A percentile compares a stretch with the other conserved stretches of the same genome.
phyloP scores from a whole-genome alignment of 441 rosid species.

The Corymbia citriodora region DNA sequence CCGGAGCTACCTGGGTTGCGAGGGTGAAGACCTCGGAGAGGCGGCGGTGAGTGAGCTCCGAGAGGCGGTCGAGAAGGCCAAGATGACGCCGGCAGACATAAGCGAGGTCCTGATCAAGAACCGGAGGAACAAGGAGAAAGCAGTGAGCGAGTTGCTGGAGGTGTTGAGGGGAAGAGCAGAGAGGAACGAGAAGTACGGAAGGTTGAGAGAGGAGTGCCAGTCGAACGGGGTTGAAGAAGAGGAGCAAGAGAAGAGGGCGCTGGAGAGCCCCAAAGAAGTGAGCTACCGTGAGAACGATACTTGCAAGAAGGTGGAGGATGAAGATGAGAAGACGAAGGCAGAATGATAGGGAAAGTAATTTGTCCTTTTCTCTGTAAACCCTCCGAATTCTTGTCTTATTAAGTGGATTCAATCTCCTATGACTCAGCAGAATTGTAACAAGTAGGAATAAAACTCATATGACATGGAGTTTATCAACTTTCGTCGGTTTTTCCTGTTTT shows the following conservation, averaged over 20 bases:
- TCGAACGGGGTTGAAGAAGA: not conserved
- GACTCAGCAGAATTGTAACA: not conserved
- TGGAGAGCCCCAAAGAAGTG: not conserved
- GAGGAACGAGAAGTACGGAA: not conserved
- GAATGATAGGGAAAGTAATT: not conserved
- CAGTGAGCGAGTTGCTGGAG: not conserved
- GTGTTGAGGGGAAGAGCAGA: not conserved
- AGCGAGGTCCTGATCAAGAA: not conserved
- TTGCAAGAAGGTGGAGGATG: not conserved
- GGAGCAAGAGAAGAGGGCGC: not conserved
- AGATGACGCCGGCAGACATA: not conserved
- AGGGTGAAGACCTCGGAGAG: not conserved
- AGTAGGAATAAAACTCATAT: not conserved
- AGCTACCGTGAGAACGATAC: accelerated
- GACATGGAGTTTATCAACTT: not conserved
- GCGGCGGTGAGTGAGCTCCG: not conserved
- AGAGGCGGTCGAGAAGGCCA: not conserved
- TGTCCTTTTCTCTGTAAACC: not conserved
- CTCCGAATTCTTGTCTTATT: not conserved
- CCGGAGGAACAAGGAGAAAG: not conserved
- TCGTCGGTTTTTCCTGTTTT: not conserved
- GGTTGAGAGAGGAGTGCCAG: not conserved
- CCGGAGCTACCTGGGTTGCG: not conserved
- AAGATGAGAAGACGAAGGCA: not conserved
- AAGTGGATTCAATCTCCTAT: not conserved